Evolutionary conservation across 2,329 filamentous ascomycete genomes (phyloP).

Genomic region (Neonectria hederae): DNA sequence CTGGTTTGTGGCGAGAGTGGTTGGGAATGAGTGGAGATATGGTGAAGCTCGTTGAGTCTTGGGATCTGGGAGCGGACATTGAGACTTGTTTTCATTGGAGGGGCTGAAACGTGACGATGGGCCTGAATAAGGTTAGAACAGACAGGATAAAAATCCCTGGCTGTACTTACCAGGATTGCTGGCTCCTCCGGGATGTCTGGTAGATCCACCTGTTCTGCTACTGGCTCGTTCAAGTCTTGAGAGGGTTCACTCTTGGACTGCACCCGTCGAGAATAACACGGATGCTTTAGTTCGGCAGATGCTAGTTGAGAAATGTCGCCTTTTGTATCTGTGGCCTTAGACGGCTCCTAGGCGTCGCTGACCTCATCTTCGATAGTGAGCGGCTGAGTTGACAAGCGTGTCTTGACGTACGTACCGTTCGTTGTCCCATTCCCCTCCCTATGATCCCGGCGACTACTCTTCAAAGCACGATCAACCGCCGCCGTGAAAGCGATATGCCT

Average conservation of each 20-base stretch:
- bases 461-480: conserved; percentile 34
- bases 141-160: neutral
- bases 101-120: conserved; percentile 43
- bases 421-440: neutral
- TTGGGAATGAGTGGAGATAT: conserved; percentile 6
- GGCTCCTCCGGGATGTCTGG: conserved; percentile 18
- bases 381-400: neutral
- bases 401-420: conserved; percentile 28
- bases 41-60: conserved; percentile 30
- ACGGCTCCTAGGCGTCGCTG: conserved; percentile 32
- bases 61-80: conserved; percentile 39
- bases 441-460: conserved; percentile 18
- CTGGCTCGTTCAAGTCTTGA: conserved; percentile 36
- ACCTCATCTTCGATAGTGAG: conserved; percentile 32
- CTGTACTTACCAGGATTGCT: conserved; percentile 19
- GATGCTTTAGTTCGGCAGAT: conserved; percentile 43
- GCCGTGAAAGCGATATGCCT: conserved; percentile 33
- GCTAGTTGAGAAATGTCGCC: conserved; percentile 30
- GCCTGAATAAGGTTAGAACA: conserved; percentile 21
- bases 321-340: conserved; percentile 27
- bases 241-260: conserved; percentile 60
- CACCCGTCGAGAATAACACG: conserved; percentile 55
- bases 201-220: conserved; percentile 12
- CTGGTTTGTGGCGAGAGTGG: neutral
- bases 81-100: conserved; percentile 27